phyloP scores from a whole-genome alignment of 164 flowering plant species.

The Tinospora cordifolia region DNA sequence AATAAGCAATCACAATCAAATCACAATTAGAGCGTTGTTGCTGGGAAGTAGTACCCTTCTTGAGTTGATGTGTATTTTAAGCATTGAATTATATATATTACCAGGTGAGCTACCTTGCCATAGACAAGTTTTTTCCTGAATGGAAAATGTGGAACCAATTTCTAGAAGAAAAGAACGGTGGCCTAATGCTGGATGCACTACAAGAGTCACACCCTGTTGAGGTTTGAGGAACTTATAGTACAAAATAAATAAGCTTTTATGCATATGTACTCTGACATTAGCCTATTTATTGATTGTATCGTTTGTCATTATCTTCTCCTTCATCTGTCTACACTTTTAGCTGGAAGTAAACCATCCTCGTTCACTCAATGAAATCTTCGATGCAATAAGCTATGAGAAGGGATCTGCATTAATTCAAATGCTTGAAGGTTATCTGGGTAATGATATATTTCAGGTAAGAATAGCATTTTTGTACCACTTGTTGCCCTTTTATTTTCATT shows the following conservation, averaged over 20 bases:
- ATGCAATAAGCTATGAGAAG: constrained; percentile 85
- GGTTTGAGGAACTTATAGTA: constrained; percentile 28
- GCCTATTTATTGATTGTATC: neutral
- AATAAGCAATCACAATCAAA: neutral
- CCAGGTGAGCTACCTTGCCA: constrained; percentile 87
- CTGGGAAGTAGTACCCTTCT: neutral
- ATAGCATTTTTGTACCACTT: too few relatives aligned
- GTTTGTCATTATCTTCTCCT: neutral
- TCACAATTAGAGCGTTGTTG: neutral
- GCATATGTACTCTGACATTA: constrained; percentile 47
- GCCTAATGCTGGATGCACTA: constrained; percentile 85
- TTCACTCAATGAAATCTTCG: constrained; percentile 92
- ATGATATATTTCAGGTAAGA: constrained; percentile 77
- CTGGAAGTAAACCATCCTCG: constrained; percentile 82
- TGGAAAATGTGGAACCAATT: constrained; percentile 99
- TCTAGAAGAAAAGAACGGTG: constrained; percentile 71
- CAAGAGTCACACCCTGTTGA: constrained; percentile 96
- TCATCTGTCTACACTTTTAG: constrained; percentile 24
- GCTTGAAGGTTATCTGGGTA: constrained; percentile 91
- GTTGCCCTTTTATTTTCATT: too few relatives aligned
- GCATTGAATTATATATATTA: constrained; percentile 6
- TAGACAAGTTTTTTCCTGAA: constrained; percentile 85
- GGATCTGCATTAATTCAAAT: constrained; percentile 91
- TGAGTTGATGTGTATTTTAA: neutral
- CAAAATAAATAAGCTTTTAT: neutral